Percentiles rank a stretch among this genome's conserved stretches.
Conservation (phyloP, 208 protist species). For the Perkinsela sp. region DNA sequence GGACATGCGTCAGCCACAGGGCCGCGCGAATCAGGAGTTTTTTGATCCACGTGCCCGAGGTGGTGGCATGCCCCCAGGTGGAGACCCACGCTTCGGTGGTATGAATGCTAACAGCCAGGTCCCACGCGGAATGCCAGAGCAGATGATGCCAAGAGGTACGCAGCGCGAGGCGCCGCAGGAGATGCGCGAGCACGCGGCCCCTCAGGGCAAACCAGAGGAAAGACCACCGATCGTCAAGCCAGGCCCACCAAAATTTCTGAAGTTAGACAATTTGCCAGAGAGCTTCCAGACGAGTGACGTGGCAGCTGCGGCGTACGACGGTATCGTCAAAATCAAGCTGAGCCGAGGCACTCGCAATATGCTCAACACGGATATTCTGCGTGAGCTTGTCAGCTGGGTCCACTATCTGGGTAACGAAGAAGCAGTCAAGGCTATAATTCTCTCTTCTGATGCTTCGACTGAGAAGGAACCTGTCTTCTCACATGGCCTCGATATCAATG, state of each 20-base stretch:
- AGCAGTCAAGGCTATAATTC: slow-evolving; percentile 20
- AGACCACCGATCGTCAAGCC: not conserved
- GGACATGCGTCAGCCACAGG: too few relatives aligned
- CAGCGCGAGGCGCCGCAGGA: too few relatives aligned
- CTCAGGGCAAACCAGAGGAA: not conserved
- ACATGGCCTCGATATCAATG: slow-evolving; percentile 26
- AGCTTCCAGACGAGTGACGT: not conserved
- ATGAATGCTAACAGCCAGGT: not conserved
- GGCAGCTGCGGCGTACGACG: slow-evolving; percentile 12
- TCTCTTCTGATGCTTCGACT: slow-evolving; percentile 27
- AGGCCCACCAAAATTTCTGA: slow-evolving; percentile 17
- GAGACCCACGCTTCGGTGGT: not conserved
- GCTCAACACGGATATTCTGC: slow-evolving; percentile 26
- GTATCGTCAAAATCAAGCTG: slow-evolving; percentile 21
- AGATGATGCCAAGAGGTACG: slow-evolving; percentile 1
- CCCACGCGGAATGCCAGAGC: not conserved
- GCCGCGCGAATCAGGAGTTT: too few relatives aligned
- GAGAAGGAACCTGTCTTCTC: slow-evolving; percentile 18
- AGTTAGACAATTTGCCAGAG: slow-evolving; percentile 9
- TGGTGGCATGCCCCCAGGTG: too few relatives aligned
- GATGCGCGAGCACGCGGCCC: too few relatives aligned
- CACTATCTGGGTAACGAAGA: slow-evolving; percentile 43
- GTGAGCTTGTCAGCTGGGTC: slow-evolving; percentile 46
- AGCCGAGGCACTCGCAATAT: slow-evolving; percentile 26
- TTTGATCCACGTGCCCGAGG: too few relatives aligned